These are phyloP conservation scores for Rhodofomes roseus DNA, from an alignment of 1,284 basidiomycete genomes.

Conservation along the genomic window DNA sequence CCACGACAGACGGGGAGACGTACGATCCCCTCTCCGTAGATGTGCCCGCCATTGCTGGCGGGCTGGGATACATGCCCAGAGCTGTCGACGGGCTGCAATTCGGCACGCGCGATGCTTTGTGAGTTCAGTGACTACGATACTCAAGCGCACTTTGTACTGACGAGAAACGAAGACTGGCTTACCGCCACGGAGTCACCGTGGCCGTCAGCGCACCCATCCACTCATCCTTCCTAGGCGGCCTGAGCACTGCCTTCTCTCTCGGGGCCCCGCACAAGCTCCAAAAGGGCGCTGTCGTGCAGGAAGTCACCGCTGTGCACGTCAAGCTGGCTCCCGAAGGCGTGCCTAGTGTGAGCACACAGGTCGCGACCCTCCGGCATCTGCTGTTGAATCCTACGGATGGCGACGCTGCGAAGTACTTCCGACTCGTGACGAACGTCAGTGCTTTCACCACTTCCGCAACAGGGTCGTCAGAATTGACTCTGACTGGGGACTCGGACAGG, in stretches of 20 bases:
- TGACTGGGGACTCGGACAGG: no score
- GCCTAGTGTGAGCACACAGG: constrained; percentile 63
- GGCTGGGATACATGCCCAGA: constrained; percentile 34
- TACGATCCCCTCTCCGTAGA: constrained; percentile 28
- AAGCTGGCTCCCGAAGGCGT: constrained; percentile 42
- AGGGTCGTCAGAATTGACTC: not conserved
- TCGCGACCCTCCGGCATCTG: constrained; percentile 61
- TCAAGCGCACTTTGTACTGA: no score
- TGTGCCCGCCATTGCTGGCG: constrained; percentile 30
- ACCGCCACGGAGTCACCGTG: constrained; percentile 56
- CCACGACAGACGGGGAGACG: constrained; percentile 61
- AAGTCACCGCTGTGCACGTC: constrained; percentile 70
- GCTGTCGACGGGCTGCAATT: constrained; percentile 52
- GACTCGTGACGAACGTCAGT: constrained; percentile 49
- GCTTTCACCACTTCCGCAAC: not conserved
- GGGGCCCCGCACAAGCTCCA: constrained; percentile 61
- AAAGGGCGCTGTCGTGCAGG: constrained; percentile 61
- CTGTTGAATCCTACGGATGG: constrained; percentile 38
- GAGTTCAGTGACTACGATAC: no score
- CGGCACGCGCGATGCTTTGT: constrained; percentile 49
- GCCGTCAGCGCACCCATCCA: constrained; percentile 58
- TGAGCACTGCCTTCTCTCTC: constrained; percentile 67
- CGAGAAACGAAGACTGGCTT: constrained; percentile 42
- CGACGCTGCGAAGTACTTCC: constrained; percentile 46
- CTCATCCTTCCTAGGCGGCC: constrained; percentile 58